Percentiles rank a stretch among this genome's conserved stretches.
Conservation (phyloP, 345 rosid genomes). For the Tarenaya hassleriana region DNA sequence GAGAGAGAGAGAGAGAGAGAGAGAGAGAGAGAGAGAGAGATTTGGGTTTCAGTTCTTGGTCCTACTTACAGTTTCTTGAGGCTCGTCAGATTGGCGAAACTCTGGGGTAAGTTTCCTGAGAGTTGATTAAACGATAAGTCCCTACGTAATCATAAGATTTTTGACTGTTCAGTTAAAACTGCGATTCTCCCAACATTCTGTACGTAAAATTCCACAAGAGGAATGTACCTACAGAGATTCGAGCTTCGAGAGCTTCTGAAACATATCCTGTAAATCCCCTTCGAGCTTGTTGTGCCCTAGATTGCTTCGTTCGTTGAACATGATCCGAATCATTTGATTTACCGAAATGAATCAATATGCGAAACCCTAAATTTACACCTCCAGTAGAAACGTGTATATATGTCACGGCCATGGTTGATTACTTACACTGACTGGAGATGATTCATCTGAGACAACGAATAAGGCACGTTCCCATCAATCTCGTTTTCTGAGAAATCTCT, state of each 20-base stretch:
- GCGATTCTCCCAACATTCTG: neutral
- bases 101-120: slow-evolving; percentile 61
- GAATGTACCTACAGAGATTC: slow-evolving; percentile 56
- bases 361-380: slow-evolving; percentile 10
- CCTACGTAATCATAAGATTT: slow-evolving; percentile 32
- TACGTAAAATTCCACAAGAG: slow-evolving; percentile 12
- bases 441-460: slow-evolving; percentile 74
- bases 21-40: neutral
- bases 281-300: slow-evolving; percentile 62
- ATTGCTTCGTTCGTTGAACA: slow-evolving; percentile 38
- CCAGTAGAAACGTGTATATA: neutral
- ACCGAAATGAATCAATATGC: too few relatives aligned
- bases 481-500: slow-evolving; percentile 79
- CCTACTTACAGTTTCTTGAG: slow-evolving; percentile 52
- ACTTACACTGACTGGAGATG: slow-evolving; percentile 57
- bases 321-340: slow-evolving; percentile 1
- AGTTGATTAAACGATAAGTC: slow-evolving; percentile 65
- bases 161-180: slow-evolving; percentile 13
- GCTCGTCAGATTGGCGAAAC: slow-evolving; percentile 55
- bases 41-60: neutral
- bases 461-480: slow-evolving; percentile 73
- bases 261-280: slow-evolving; percentile 78
- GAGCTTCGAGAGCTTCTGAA: slow-evolving; percentile 63
- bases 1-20: too few relatives aligned
- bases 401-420: neutral